Evolutionary conservation across 805 yeast species (phyloP), one percentile per base, ranked within the genome.

Genomic region (Teunomyces funiuensis): DNA sequence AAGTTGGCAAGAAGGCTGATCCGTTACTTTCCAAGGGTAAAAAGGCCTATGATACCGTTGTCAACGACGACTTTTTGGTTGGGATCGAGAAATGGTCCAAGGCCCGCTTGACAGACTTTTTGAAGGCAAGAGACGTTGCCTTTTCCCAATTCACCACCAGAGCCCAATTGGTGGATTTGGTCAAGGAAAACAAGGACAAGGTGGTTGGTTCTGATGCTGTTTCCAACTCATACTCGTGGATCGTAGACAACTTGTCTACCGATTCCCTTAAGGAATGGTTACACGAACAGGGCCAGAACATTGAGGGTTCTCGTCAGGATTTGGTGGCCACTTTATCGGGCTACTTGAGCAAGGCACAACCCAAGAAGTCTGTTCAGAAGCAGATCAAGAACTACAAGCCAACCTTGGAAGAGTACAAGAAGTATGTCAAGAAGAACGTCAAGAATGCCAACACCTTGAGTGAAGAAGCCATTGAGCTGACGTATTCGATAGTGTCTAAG

Each of bases 51-150:
- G 68, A 61, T 18, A 59, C 68, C 25, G 46, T 66, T 6, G 58
- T 73, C 52, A 71, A 71, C 53, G 74, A 71, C 45, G 70, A 77
- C 1, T 73, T 76, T 47, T 55, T 72, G 36, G 58, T 70, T 30
- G 76, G 73, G 27, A 57, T 75, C 37, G 73, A 74, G 33, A 52
- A 54, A 8, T 76, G 80, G 81, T 60, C 76, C 15, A 70, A 70
- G 49, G 70, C 65, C 14, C 66, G 71, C 41, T 59, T 76, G 43
- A 69, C 58, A 46, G 55, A 63, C 3, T 76, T 71, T 43, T 53
- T 76, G 29, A 61, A 64, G 20, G 55, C 66, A 2, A 67, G 80
- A 45, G 68, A 63, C 23, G 61, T 76, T 22, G 46, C 63, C 10
- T 55, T 65, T 38, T 68, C 76, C 17, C 37, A 54, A 2, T 63